phyloP scores from a whole-genome alignment of 352 stramenopile genomes.

The Pythium aphanidermatum region DNA sequence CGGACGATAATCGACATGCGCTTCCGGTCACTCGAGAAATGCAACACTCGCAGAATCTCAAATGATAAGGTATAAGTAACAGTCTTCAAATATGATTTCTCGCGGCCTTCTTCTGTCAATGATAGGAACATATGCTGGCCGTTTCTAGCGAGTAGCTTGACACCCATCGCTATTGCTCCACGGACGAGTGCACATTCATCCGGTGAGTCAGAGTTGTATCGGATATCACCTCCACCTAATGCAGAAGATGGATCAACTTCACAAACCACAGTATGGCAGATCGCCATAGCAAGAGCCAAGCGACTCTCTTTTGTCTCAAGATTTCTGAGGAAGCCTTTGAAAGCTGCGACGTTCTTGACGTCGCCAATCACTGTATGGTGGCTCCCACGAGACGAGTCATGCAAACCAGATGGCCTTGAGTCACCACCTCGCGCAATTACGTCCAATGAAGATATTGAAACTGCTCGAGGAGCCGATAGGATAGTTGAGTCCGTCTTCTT shows the following conservation, averaged over 20 bases:
- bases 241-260: slow-evolving; percentile 27
- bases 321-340: slow-evolving; percentile 43
- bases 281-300: slow-evolving; percentile 66
- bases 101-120: slow-evolving; percentile 48
- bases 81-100: slow-evolving; percentile 54
- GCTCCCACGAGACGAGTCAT: slow-evolving; percentile 6
- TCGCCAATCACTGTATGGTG: slow-evolving; percentile 5
- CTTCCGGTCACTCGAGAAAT: slow-evolving; percentile 78
- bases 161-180: slow-evolving; percentile 67
- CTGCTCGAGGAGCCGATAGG: slow-evolving; percentile 4
- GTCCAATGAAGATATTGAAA: slow-evolving; percentile 17
- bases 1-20: slow-evolving; percentile 81
- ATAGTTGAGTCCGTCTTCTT: slow-evolving; percentile 20
- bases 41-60: slow-evolving; percentile 60
- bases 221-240: slow-evolving; percentile 26
- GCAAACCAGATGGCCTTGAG: too few relatives aligned
- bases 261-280: slow-evolving; percentile 86
- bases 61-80: slow-evolving; percentile 63
- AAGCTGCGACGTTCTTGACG: slow-evolving; percentile 27
- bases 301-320: slow-evolving; percentile 46
- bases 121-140: slow-evolving; percentile 48
- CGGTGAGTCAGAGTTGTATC: slow-evolving; percentile 89
- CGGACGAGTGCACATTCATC: slow-evolving; percentile 91
- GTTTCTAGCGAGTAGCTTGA: slow-evolving; percentile 66
- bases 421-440: slow-evolving; percentile 3